Conservation (phyloP, 768 basidiomycete species). For the Suillus plorans region DNA sequence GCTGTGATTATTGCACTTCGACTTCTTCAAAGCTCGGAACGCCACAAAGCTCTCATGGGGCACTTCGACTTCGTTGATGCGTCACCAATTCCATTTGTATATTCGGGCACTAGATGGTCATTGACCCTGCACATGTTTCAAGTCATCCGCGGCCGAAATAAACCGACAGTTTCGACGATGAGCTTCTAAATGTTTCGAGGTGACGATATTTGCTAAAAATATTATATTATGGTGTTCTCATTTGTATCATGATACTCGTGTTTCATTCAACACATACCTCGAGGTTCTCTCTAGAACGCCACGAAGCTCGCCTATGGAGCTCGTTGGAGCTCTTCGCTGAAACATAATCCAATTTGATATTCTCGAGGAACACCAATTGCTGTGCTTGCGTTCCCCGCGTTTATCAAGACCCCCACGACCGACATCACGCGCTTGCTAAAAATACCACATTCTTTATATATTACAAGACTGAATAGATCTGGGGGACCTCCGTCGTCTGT, state of each 20-base stretch:
- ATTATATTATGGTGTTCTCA: not conserved
- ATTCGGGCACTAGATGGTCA: not conserved
- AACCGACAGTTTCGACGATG: not conserved
- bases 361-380: not conserved
- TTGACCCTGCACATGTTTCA: not conserved
- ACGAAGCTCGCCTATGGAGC: not conserved
- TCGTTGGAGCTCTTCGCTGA: not conserved
- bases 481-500: not conserved
- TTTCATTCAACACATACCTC: not conserved
- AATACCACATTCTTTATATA: not conserved
- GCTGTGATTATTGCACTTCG: not conserved
- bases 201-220: not conserved
- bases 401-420: not conserved
- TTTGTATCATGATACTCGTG: not conserved
- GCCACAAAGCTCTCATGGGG: not conserved
- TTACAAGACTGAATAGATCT: not conserved
- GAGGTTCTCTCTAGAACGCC: not conserved
- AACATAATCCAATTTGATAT: not conserved
- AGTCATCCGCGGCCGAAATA: not conserved
- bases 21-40: not conserved
- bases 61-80: not conserved
- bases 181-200: not conserved
- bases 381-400: not conserved
- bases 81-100: not conserved
- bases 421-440: not conserved